Evolutionary conservation across 2,329 filamentous ascomycete genomes (phyloP), one percentile per base, ranked within the genome.

Genomic region (Fusarium sororula): DNA sequence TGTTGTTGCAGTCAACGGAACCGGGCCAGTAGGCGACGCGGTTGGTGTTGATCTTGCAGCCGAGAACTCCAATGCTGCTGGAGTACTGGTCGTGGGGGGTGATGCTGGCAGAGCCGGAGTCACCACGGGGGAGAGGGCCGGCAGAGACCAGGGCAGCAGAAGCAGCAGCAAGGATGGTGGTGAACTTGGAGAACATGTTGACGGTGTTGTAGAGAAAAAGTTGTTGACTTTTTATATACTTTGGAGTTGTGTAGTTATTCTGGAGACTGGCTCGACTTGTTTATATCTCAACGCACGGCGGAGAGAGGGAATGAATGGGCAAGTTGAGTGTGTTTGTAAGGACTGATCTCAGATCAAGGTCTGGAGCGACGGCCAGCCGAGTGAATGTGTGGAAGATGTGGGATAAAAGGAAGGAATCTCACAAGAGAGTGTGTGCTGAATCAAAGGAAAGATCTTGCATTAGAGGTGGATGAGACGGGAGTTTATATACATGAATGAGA

Each of bases 21-120:
- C 77, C 78, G 12, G 89, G 89, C 87, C 88, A 91, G 85, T 91
- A 91, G 70, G 89, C 89, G 44, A 90, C 85, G 47, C 88, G 88
- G 83, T 90, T 87, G 70, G 85, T 89, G 82, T 90, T 80, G 80
- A 91, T 85, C 80, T 89, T 88, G 85, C 89, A 90, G 57, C 89
- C 89, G 12, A 89, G 81, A 8, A 90, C 89, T 53, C 89, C 89
- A 68, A 90, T 80, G 8, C 87, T 89, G 22, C 87, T 89, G 5
- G 87, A 88, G 83, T 85, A 91, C 75, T 83, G 81, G 70, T 86
- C 87, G 78, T 91, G 89, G 38, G 89, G 89, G 10, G 89, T 90
- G 66, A 85, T 81, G 72, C 77, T 79, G 69, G 78, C 80, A 63
- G 78, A 77, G 70, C 79, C 79, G 48, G 76, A 75, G 37, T 75